These are phyloP conservation scores for Claviceps digitariae DNA, from an alignment of 2,329 filamentous ascomycete species.

Conservation along the genomic window DNA sequence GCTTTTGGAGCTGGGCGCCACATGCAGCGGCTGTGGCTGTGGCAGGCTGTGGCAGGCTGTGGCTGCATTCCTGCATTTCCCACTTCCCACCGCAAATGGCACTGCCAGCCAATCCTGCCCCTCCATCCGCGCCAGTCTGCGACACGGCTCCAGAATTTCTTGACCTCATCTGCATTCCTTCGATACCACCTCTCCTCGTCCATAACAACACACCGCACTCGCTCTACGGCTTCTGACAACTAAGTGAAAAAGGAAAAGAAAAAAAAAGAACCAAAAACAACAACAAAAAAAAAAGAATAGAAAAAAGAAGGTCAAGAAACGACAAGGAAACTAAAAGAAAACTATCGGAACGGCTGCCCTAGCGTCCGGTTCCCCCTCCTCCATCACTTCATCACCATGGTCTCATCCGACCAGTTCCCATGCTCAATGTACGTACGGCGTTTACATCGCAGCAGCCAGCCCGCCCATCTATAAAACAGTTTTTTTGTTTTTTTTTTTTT, in stretches of 20 bases:
- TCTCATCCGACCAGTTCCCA: slow-evolving; percentile 3
- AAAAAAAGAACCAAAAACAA: background rate
- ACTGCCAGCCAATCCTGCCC: background rate
- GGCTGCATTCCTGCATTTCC: background rate
- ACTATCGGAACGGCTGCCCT: background rate
- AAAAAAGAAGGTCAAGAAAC: background rate
- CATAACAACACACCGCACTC: background rate
- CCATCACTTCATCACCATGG: slow-evolving; percentile 1
- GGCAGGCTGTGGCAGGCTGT: background rate
- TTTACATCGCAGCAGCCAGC: slow-evolving; percentile 18
- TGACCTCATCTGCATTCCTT: slow-evolving; percentile 7
- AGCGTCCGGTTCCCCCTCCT: background rate
- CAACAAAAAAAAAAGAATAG: background rate
- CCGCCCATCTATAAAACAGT: background rate
- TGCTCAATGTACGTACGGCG: slow-evolving; percentile 7
- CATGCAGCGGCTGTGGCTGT: too few species aligned
- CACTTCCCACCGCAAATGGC: too few species aligned
- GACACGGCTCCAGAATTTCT: background rate
- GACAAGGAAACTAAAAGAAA: too few species aligned
- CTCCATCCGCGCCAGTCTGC: slow-evolving; percentile 1
- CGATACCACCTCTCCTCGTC: background rate
- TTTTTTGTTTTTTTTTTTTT: too few species aligned
- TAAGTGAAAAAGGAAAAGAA: too few species aligned
- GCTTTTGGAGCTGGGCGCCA: too few species aligned
- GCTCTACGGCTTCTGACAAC: too few species aligned